These are phyloP conservation scores for Pichia nanzhaoensis DNA, from an alignment of 805 yeast genomes.

Conservation along the genomic window DNA sequence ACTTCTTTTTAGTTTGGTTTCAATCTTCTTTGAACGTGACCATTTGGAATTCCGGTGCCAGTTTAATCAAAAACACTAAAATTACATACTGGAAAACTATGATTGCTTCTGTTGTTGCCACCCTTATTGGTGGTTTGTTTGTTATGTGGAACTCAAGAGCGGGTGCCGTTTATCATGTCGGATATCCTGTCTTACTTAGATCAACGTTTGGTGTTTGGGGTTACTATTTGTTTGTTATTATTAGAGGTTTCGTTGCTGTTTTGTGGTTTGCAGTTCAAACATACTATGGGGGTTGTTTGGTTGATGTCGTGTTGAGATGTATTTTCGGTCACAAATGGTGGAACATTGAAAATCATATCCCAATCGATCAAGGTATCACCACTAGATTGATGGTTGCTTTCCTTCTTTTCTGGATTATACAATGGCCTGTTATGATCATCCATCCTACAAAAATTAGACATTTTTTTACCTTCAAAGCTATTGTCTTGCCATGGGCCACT, in stretches of 20 bases:
- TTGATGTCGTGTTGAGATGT: conserved; percentile 31
- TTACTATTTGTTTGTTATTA: conserved; percentile 36
- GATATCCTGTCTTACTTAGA: conserved; percentile 40
- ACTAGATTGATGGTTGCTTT: conserved; percentile 38
- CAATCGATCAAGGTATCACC: conserved; percentile 33
- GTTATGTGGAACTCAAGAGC: conserved; percentile 42
- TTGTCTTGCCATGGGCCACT: conserved; percentile 29
- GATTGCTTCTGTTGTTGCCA: conserved; percentile 41
- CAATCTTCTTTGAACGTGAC: conserved; percentile 24
- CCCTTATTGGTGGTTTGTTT: conserved; percentile 36
- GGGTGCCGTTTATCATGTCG: conserved; percentile 45
- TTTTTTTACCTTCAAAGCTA: conserved; percentile 18
- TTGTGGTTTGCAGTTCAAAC: conserved; percentile 44
- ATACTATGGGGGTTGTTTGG: conserved; percentile 40
- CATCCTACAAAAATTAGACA: conserved; percentile 38
- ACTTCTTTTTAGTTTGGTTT: conserved; percentile 23
- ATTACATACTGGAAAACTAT: conserved; percentile 34
- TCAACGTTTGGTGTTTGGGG: conserved; percentile 43
- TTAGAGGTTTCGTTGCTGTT: conserved; percentile 38
- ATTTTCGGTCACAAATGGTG: conserved; percentile 33
- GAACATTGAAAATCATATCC: conserved; percentile 35
- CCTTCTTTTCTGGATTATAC: conserved; percentile 38
- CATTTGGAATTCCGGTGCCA: conserved; percentile 28
- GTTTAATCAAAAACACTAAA: conserved; percentile 21
- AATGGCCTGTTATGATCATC: conserved; percentile 34